phyloP scores from a whole-genome alignment of 2,329 filamentous ascomycete genomes.

The Atkinsonella hypoxylon region DNA sequence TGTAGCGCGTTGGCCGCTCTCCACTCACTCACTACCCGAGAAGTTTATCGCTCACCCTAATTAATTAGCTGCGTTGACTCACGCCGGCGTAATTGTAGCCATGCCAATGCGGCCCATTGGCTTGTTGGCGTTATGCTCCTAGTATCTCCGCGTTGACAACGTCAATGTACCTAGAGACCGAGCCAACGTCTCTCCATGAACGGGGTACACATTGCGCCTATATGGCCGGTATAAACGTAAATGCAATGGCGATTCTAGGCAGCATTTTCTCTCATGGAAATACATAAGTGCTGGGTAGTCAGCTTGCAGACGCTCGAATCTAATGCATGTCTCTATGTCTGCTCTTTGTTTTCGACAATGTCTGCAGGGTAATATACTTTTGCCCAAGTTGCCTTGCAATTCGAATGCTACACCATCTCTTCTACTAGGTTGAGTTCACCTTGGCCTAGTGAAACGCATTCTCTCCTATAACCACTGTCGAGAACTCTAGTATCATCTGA shows the following conservation, averaged over 20 bases:
- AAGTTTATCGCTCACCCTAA: background rate
- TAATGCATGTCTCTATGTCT: too few species aligned
- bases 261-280: background rate
- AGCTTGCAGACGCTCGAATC: too few species aligned
- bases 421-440: too few species aligned
- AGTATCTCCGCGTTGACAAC: background rate
- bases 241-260: background rate
- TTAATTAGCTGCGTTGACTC: constrained; percentile 1
- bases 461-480: too few species aligned
- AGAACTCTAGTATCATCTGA: too few species aligned
- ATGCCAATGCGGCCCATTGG: background rate
- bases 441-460: too few species aligned
- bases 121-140: background rate
- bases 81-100: background rate
- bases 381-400: too few species aligned
- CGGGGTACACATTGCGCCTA: background rate
- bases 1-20: background rate
- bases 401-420: too few species aligned
- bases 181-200: background rate
- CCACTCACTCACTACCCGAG: background rate
- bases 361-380: too few species aligned
- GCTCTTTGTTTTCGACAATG: too few species aligned
- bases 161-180: background rate
- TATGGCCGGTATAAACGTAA: too few species aligned
- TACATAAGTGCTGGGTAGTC: background rate